phyloP scores from a whole-genome alignment of 306 rosid genomes.

The Prunus fruticosa region DNA sequence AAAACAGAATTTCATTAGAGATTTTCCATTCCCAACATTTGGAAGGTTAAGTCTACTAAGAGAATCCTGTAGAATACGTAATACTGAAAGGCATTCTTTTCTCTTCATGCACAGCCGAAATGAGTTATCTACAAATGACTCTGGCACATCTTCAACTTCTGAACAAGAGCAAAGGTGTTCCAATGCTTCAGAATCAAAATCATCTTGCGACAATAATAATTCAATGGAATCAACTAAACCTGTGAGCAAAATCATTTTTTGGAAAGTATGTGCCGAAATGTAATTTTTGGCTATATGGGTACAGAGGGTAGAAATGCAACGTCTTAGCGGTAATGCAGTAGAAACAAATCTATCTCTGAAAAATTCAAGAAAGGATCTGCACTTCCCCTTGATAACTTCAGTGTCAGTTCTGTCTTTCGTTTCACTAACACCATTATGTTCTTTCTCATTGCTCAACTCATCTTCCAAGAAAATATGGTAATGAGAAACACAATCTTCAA shows the following conservation, averaged over 20 bases:
- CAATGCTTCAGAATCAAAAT: constrained; percentile 29
- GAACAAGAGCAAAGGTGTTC: constrained; percentile 39
- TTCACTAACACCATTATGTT: constrained; percentile 1
- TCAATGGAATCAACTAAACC: constrained; percentile 37
- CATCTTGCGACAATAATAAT: constrained; percentile 30
- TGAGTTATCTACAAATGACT: constrained; percentile 1
- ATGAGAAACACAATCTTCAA: constrained; percentile 58
- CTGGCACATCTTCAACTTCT: constrained; percentile 15
- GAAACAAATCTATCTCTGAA: constrained; percentile 42
- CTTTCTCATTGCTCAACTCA: constrained; percentile 26
- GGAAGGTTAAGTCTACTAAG: constrained; percentile 52
- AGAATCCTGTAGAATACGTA: constrained; percentile 38
- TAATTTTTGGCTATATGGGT: constrained; percentile 52
- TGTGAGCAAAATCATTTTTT: constrained; percentile 30
- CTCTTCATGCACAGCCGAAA: constrained; percentile 26
- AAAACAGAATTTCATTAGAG: constrained; percentile 47
- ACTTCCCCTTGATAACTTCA: constrained; percentile 15
- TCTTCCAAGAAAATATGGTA: constrained; percentile 51
- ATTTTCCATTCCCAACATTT: not conserved
- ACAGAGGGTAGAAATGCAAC: constrained; percentile 37
- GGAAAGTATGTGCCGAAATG: constrained; percentile 31
- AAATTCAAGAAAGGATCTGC: constrained; percentile 54
- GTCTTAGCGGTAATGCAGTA: constrained; percentile 28
- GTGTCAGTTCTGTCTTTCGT: not conserved
- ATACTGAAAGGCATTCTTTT: constrained; percentile 38